Evolutionary conservation across 1,284 basidiomycete species (phyloP), one percentile per base, ranked within the genome.

Genomic region (Heterobasidion annosum): DNA sequence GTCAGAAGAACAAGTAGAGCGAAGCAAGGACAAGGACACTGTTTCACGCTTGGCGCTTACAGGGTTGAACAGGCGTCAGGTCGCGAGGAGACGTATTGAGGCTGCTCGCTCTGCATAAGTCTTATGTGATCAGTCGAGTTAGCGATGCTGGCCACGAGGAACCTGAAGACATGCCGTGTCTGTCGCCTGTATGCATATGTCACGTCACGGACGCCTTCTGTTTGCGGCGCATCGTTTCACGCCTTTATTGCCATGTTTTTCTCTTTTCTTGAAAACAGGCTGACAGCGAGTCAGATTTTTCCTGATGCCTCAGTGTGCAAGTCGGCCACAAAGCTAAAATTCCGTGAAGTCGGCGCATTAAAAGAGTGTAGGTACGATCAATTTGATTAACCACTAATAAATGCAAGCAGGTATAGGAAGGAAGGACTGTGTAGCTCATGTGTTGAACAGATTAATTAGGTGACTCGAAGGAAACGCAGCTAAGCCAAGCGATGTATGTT

Each of bases 81-180:
- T 91, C 32, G 89, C 88, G 59, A 82, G 88, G 73, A 87, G 76
- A 77, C 81, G 88, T 63, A 91, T 91, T 63, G 87, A 90, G 73
- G 89, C 89, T 65, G 81, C 77, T 42, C 85, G 89, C 35, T 34
- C 34, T 52, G 48, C 60, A 60, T 62, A 56, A 62, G 55, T 18
- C n/a, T 43, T 18, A 5, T 8, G 44, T n/a, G 12, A n/a, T 48
- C n/a, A 34, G 19, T 37, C 37, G 34, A 16, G 32, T 7, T 43
- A 13, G 12, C 40, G 40, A 43, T 43, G 16, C 16, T 16, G 40
- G 7, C 16, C 40, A 13, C 40, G 40, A 16, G 40, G 40, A 32
- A 49, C 49, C 53, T 52, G 49, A 42, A 56, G 57, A 52, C 42
- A 35, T 46, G 45, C 35, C 51, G 42, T 34, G 51, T 56, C 43